phyloP scores from a whole-genome alignment of 495 filamentous ascomycete genomes.

The Aspergillus sparsus region DNA sequence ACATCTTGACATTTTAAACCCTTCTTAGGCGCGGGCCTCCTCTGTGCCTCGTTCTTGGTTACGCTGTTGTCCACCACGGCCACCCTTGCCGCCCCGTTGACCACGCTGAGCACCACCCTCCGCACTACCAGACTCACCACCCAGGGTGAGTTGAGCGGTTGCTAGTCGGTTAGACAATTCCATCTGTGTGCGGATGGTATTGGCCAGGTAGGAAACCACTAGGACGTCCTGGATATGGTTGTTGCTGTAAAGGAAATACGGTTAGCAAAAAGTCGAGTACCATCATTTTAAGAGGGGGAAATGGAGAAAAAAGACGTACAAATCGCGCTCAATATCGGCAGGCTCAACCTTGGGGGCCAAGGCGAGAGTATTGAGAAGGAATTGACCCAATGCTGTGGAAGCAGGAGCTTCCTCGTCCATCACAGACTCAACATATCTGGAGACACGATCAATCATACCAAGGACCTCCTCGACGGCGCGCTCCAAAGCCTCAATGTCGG shows the following conservation, averaged over 20 bases:
- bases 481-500: slow-evolving; percentile 86
- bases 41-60: slow-evolving; percentile 33
- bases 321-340: slow-evolving; percentile 88
- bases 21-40: slow-evolving; percentile 46
- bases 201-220: slow-evolving; percentile 93
- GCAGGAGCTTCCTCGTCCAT: slow-evolving; percentile 68
- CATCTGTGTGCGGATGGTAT: slow-evolving; percentile 98
- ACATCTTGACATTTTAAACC: slow-evolving; percentile 19
- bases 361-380: slow-evolving; percentile 85
- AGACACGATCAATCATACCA: slow-evolving; percentile 84
- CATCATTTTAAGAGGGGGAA: not conserved
- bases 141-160: slow-evolving; percentile 73
- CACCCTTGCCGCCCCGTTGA: slow-evolving; percentile 53
- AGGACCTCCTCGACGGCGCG: slow-evolving; percentile 80
- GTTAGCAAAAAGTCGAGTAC: slow-evolving; percentile 50
- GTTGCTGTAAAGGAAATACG: slow-evolving; percentile 57
- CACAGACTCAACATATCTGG: slow-evolving; percentile 84
- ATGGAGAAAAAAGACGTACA: slow-evolving; percentile 55
- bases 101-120: slow-evolving; percentile 41
- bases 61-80: slow-evolving; percentile 49
- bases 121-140: slow-evolving; percentile 44
- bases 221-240: slow-evolving; percentile 99
- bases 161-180: slow-evolving; percentile 93
- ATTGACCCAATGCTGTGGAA: slow-evolving; percentile 87
- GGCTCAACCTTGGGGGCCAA: slow-evolving; percentile 91